Evolutionary conservation across 2,329 filamentous ascomycete species (phyloP), one percentile per base, ranked within the genome.

Genomic region (Scedosporium aurantiacum): DNA sequence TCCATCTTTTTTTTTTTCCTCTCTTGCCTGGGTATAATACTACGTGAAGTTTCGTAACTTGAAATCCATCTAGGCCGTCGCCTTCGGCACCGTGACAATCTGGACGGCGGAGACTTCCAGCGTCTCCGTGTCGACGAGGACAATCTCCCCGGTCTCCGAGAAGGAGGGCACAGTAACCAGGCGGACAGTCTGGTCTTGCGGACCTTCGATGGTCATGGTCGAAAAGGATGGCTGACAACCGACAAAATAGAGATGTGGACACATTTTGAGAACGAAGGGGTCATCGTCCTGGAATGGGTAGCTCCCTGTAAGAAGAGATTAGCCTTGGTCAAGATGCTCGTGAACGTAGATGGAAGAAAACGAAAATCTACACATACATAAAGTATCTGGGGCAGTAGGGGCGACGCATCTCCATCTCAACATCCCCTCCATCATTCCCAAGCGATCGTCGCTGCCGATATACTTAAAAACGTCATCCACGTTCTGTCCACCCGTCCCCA

Each of bases 231-330:
- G 87, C 72, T 96, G 91, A 67, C 89, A 91, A 16, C 92, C 92
- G 1, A 89, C 88, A 71, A 99, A 90, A 75, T 91, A 97, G 37
- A 99, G 78, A 69, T 99, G 93, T 2, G 94, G 94, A 64, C 90
- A 96, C 18, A 85, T 78, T 65, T 87, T 84, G 68, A 99, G 80
- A 52, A 97, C 88, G 69, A 97, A 95, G 0, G 90, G 91, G 70
- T 99, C 95, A 58, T 91, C 83, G 18, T 94, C 89, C 73, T 97
- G 92, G 74, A 96, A 99, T 0, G 94, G 94, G 70, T 97, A 99
- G 70, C 89, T 92, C 90, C 90, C 90, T 92, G 63, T n/a, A 57
- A 61, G 28, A 23, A 28, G 6, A n/a, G 50, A 23, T 12, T 27
- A 14, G 55, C 25, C 23, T 1, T 1, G 40, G 25, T 16, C 18